Base-by-base conservation (phyloP, 1,139 yeast genomes). In the Protomyces inouyei region DNA sequence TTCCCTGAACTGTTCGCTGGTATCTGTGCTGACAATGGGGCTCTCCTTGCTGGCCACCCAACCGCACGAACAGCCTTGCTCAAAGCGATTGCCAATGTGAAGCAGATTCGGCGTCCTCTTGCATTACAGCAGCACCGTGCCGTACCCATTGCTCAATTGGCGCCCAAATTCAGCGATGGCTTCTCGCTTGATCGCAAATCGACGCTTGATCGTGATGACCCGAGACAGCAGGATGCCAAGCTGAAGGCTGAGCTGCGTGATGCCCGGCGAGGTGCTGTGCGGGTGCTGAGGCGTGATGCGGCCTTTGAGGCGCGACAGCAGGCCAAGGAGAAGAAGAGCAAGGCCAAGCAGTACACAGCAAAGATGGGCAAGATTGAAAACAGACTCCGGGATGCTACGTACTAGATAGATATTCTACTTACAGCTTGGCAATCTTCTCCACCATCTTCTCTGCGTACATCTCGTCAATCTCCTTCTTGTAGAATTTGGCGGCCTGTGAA, bases 131-230 rank as follows among this genome's bases (percentile, higher is more conserved):
- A 83, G n/a, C 97, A 92, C 77, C 84, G 83, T 72, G 90, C 96
- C 40, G 75, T 93, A 66, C 88, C 97, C 3, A 87, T 95, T 72
- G 87, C 93, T 57, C 83, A 96, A 1, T 83, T 82, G 73, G 87
- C 92, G 53, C 99, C 99, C 69, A 87, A 88, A 76, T 95, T 88
- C 73, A 98, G 92, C 76, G 98, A 90, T 73, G 90, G 91, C 79
- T 95, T 87, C 82, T 92, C 91, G 77, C 96, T 97, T 67, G 97
- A 90, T 73, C 88, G 86, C 83, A 90, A 88, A 77, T 88, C 96
- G 14, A 88, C 91, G 75, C 48, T 43, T 4, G 97, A 92, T 74
- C 83, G 87, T 65, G 88, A 92, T 74, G 81, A 85, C 70, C 85
- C 87, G 67, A 83, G 95, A 75, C 89, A 86, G 71, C 98, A 93